These are phyloP conservation scores for Ustilago hordei DNA, from an alignment of 1,284 basidiomycete species.

Conservation along the genomic window DNA sequence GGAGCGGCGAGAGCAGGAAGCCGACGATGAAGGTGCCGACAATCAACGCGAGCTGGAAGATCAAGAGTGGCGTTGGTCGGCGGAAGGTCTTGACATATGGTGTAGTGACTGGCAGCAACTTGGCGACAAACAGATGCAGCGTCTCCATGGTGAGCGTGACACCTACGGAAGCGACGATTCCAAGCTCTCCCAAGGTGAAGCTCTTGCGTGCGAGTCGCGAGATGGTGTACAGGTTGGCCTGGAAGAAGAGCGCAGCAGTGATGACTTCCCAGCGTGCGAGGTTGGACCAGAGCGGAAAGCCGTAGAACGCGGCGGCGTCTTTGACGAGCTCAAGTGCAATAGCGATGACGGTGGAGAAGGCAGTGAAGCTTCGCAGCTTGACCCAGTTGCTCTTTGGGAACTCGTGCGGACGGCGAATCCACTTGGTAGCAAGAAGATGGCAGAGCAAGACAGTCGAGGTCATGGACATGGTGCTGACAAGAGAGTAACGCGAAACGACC, in stretches of 20 bases:
- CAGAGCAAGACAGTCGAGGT: conserved; percentile 51
- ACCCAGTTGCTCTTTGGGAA: conserved; percentile 64
- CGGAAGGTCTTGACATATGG: conserved; percentile 92
- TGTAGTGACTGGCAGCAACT: conserved; percentile 73
- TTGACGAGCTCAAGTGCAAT: conserved; percentile 64
- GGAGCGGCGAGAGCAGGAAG: conserved; percentile 91
- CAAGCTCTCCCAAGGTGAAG: conserved; percentile 94
- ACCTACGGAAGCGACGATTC: conserved; percentile 86
- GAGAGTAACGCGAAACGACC: conserved; percentile 52
- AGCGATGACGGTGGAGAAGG: conserved; percentile 67
- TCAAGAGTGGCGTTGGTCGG: conserved; percentile 88
- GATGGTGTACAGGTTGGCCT: conserved; percentile 88
- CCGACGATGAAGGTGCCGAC: conserved; percentile 91
- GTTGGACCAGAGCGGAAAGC: conserved; percentile 62
- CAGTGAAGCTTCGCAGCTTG: conserved; percentile 68
- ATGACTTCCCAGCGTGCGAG: conserved; percentile 75
- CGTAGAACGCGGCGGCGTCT: conserved; percentile 58
- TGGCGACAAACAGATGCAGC: conserved; percentile 59
- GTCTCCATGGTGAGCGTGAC: conserved; percentile 85
- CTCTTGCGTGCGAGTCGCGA: conserved; percentile 89
- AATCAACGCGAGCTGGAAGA: conserved; percentile 92
- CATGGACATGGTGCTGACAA: conserved; percentile 57
- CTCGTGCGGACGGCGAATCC: conserved; percentile 48
- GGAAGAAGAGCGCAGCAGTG: conserved; percentile 84
- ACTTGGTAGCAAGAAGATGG: conserved; percentile 55